phyloP scores from a whole-genome alignment of 768 basidiomycete species.

The Termitomyces sp. region DNA sequence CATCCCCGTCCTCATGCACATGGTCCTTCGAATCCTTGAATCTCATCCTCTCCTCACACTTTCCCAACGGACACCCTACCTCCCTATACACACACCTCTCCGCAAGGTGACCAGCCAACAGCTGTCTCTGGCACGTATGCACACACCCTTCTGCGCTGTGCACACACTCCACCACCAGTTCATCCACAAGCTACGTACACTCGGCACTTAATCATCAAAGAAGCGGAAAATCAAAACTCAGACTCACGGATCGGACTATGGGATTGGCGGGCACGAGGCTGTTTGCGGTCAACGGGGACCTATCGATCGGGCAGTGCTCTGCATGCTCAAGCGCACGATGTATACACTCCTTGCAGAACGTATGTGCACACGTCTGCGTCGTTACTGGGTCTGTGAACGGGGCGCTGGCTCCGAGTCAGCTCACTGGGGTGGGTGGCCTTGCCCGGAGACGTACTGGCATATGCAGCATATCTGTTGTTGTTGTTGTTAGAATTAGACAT shows the following conservation, averaged over 20 bases:
- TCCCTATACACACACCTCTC: slow-evolving; percentile 55
- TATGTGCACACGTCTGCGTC: slow-evolving; percentile 73
- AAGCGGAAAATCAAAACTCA: not conserved
- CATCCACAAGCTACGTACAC: slow-evolving; percentile 71
- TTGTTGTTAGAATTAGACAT: too few relatives aligned
- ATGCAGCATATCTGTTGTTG: slow-evolving; percentile 69
- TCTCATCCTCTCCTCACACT: slow-evolving; percentile 30
- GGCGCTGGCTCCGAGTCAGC: slow-evolving; percentile 29
- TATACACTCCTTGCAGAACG: slow-evolving; percentile 84
- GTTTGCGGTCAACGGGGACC: slow-evolving; percentile 53
- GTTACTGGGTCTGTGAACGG: slow-evolving; percentile 77
- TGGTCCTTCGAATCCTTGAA: slow-evolving; percentile 6
- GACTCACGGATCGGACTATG: slow-evolving; percentile 67
- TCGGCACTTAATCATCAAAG: not conserved
- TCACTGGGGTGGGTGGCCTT: too few relatives aligned
- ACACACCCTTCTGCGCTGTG: slow-evolving; percentile 54
- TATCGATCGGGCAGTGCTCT: slow-evolving; percentile 79
- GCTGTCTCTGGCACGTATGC: slow-evolving; percentile 61
- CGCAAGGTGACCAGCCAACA: slow-evolving; percentile 55
- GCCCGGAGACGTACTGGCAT: slow-evolving; percentile 43
- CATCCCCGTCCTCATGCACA: too few relatives aligned
- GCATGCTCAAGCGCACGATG: slow-evolving; percentile 60
- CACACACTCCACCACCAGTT: slow-evolving; percentile 70
- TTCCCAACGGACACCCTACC: slow-evolving; percentile 41
- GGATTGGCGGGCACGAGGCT: slow-evolving; percentile 66